These are phyloP conservation scores for Sporodiniella umbellata DNA, from an alignment of 371 early-diverging fungal species.

Conservation along the genomic window DNA sequence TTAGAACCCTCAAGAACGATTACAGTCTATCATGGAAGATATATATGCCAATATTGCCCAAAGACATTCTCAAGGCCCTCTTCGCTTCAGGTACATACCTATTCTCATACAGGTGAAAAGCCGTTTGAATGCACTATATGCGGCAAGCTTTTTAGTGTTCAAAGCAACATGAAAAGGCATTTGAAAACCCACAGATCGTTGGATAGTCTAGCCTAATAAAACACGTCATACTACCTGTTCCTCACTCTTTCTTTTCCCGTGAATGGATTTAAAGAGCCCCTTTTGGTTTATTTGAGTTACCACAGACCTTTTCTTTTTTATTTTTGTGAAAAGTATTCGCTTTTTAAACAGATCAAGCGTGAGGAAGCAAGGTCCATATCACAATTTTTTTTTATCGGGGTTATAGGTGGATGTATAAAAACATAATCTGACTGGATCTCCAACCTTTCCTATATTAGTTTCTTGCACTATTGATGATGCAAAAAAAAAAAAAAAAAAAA, in stretches of 20 bases:
- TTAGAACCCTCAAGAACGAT: neutral
- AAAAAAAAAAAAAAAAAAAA: no score
- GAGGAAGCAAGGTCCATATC: no score
- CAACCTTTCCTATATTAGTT: neutral
- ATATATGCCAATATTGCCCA: slow-evolving; percentile 64
- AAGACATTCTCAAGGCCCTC: slow-evolving; percentile 76
- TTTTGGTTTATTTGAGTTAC: no score
- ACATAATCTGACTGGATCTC: neutral
- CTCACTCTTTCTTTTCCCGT: no score
- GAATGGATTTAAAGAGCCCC: no score
- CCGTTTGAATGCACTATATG: slow-evolving; percentile 70
- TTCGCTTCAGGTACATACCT: slow-evolving; percentile 64
- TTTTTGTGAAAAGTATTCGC: no score
- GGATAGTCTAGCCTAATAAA: neutral
- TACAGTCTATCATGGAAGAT: slow-evolving; percentile 34
- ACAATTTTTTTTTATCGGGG: neutral
- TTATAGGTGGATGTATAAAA: neutral
- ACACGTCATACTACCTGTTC: neutral
- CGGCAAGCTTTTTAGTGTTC: slow-evolving; percentile 67
- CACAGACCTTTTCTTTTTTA: no score
- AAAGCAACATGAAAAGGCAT: slow-evolving; percentile 77
- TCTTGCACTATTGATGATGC: neutral
- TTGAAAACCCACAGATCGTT: slow-evolving; percentile 31
- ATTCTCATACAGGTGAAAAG: slow-evolving; percentile 76
- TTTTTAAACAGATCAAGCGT: no score